These are phyloP conservation scores for Pseudogymnoascus sp. DNA, from an alignment of 2,329 filamentous ascomycete genomes.

Conservation along the genomic window DNA sequence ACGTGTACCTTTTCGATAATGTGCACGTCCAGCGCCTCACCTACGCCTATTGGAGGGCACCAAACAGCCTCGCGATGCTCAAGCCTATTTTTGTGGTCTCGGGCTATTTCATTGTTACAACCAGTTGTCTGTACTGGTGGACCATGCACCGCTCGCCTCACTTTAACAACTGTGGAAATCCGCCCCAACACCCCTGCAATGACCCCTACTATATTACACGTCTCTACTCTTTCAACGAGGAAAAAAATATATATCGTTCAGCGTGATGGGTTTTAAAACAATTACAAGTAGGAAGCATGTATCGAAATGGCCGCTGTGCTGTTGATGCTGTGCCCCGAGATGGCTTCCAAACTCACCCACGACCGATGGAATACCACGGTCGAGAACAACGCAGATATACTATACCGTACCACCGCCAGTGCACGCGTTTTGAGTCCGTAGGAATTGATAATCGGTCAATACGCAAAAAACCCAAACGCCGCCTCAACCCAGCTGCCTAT, in stretches of 20 bases:
- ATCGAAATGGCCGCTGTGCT: slow-evolving; percentile 1
- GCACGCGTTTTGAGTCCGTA: neutral
- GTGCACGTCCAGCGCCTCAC: neutral
- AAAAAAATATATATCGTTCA: neutral
- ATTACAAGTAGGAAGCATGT: slow-evolving; percentile 6
- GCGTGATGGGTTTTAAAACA: slow-evolving; percentile 4
- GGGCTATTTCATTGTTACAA: neutral
- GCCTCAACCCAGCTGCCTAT: neutral
- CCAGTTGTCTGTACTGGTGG: neutral
- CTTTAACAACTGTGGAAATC: neutral
- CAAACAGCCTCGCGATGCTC: neutral
- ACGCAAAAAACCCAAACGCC: neutral
- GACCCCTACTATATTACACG: neutral
- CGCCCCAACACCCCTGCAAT: neutral
- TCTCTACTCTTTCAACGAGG: neutral
- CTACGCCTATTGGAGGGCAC: neutral
- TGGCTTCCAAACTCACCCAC: neutral
- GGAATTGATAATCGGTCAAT: neutral
- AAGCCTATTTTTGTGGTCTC: neutral
- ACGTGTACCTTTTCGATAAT: neutral
- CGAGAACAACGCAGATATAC: neutral
- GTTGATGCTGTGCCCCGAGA: slow-evolving; percentile 2
- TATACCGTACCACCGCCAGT: neutral
- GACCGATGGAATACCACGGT: neutral
- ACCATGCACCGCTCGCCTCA: neutral